These are phyloP conservation scores for Boletus huronensis DNA, from an alignment of 768 basidiomycete genomes.

Conservation along the genomic window DNA sequence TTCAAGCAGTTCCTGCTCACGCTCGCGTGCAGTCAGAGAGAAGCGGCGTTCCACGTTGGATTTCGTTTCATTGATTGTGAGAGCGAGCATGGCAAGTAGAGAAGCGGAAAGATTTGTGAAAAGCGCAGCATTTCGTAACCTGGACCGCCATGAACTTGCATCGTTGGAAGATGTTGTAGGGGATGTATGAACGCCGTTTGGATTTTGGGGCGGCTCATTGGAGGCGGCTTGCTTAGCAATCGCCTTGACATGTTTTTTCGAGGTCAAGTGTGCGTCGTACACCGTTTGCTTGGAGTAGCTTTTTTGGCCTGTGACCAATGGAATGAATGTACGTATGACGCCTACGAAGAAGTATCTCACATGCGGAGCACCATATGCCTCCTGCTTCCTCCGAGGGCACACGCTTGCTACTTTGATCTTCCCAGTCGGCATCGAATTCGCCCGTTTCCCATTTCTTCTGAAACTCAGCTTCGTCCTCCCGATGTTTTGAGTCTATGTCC, in stretches of 20 bases:
- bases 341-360: constrained; percentile 47
- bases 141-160: constrained; percentile 36
- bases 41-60: constrained; percentile 95
- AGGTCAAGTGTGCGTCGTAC: constrained; percentile 92
- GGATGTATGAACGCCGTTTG: constrained; percentile 29
- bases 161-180: constrained; percentile 35
- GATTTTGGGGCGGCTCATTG: constrained; percentile 32
- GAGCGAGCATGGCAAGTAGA: constrained; percentile 60
- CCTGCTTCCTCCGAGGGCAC: constrained; percentile 40
- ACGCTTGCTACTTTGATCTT: constrained; percentile 42
- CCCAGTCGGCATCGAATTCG: constrained; percentile 72
- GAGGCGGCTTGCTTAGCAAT: constrained; percentile 63
- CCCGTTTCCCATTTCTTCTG: constrained; percentile 74
- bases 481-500: constrained; percentile 68
- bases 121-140: constrained; percentile 62
- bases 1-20: constrained; percentile 89
- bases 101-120: constrained; percentile 67
- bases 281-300: constrained; percentile 96
- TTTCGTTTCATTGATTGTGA: constrained; percentile 82
- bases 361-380: constrained; percentile 94
- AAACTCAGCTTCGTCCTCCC: constrained; percentile 66
- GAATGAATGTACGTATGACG: not conserved
- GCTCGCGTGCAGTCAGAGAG: constrained; percentile 95
- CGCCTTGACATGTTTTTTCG: constrained; percentile 95
- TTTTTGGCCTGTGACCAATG: constrained; percentile 70